These are phyloP conservation scores for Daldinia bambusicola DNA, from an alignment of 495 filamentous ascomycete species.

Conservation along the genomic window DNA sequence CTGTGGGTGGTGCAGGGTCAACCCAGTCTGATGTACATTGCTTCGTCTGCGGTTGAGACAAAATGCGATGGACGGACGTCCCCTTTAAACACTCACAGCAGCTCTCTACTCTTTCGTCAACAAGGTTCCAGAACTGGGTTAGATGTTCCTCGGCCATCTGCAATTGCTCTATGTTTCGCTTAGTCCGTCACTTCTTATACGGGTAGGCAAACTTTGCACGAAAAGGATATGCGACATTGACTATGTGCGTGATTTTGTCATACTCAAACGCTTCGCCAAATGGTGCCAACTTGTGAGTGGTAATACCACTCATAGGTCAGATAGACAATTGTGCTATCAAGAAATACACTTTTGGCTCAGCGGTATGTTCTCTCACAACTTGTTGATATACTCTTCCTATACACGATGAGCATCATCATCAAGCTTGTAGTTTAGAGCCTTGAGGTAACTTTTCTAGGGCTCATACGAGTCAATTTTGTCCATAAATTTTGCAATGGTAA, in stretches of 20 bases:
- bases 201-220: constrained; percentile 1
- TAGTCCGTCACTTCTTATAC: constrained; percentile 26
- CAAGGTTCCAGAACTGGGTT: constrained; percentile 60
- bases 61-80: constrained; percentile 37
- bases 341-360: no score
- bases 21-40: constrained; percentile 63
- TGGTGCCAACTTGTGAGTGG: constrained; percentile 10
- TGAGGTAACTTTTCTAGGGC: constrained; percentile 57
- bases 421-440: not conserved
- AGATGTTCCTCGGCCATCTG: constrained; percentile 59
- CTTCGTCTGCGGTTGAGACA: constrained; percentile 51
- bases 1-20: constrained; percentile 45
- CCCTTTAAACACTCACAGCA: constrained; percentile 21
- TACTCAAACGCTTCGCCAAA: constrained; percentile 32
- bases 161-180: constrained; percentile 39
- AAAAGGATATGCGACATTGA: not conserved
- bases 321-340: no score
- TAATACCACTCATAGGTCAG: no score
- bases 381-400: constrained; percentile 30
- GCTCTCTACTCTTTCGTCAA: constrained; percentile 33
- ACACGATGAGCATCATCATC: constrained; percentile 27
- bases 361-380: no score
- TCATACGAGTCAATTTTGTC: constrained; percentile 59
- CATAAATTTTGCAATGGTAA: constrained; percentile 54
- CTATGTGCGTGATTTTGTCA: not conserved